These are phyloP conservation scores for Pilobolus umbonatus DNA, from an alignment of 192 early-diverging fungal genomes.

Conservation along the genomic window DNA sequence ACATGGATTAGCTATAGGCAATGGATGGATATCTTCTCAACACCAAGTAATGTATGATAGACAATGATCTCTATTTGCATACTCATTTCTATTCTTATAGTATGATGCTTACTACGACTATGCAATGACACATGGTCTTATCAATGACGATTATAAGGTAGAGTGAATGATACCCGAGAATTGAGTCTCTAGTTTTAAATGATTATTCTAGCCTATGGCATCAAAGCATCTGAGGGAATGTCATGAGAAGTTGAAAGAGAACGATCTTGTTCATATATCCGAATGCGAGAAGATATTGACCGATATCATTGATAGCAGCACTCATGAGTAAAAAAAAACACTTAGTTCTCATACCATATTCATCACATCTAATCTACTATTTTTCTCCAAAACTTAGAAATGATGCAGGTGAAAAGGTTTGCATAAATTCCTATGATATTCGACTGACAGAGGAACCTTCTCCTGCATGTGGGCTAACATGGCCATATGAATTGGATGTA, in stretches of 20 bases:
- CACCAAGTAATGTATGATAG: constrained; percentile 59
- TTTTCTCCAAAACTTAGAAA: constrained; percentile 1
- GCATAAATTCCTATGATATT: constrained; percentile 58
- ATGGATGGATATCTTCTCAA: constrained; percentile 61
- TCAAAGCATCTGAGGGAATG: constrained; percentile 29
- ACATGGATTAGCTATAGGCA: constrained; percentile 56
- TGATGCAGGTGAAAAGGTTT: constrained; percentile 22
- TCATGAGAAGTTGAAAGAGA: constrained; percentile 18
- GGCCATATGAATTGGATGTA: constrained; percentile 49
- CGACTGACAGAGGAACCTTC: constrained; percentile 36
- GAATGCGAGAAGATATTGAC: constrained; percentile 38
- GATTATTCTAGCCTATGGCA: constrained; percentile 1
- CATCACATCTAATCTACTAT: background rate
- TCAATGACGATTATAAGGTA: constrained; percentile 29
- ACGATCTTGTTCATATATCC: constrained; percentile 26
- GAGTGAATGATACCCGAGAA: background rate
- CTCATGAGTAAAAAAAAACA: constrained; percentile 13
- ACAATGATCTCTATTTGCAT: too few relatives aligned
- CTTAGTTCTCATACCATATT: background rate
- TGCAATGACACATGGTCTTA: constrained; percentile 26
- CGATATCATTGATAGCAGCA: constrained; percentile 17
- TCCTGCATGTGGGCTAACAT: constrained; percentile 46
- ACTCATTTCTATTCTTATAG: too few relatives aligned
- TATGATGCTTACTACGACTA: constrained; percentile 43
- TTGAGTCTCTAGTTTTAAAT: background rate